Evolutionary conservation across 2,329 filamentous ascomycete species (phyloP).

Genomic region (Dryadomyces quercivorus): DNA sequence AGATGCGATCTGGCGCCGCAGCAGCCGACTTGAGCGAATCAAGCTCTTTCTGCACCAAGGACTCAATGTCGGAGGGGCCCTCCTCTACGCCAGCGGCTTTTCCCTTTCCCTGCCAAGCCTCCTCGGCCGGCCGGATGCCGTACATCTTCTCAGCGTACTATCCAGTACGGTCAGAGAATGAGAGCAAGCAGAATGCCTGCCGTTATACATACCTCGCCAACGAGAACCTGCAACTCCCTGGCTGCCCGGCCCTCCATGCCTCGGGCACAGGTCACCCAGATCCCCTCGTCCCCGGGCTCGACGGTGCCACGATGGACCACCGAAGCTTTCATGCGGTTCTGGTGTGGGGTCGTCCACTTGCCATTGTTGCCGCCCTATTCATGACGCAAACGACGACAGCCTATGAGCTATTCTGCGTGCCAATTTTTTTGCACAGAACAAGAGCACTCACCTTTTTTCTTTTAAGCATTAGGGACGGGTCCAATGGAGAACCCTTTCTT

Average conservation of each 20-base stretch:
- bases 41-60: conserved; percentile 61
- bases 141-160: conserved; percentile 57
- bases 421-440: neutral
- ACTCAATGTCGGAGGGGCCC: conserved; percentile 50
- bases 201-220: conserved; percentile 43
- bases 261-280: conserved; percentile 68
- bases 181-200: neutral
- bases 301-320: conserved; percentile 33
- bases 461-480: conserved; percentile 16
- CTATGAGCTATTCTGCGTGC: neutral
- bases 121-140: conserved; percentile 29
- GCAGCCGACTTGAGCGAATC: conserved; percentile 39
- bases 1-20: conserved; percentile 18
- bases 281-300: conserved; percentile 57
- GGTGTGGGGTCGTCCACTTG: conserved; percentile 50
- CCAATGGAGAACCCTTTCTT: conserved; percentile 21
- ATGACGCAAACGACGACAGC: neutral
- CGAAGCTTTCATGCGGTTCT: conserved; percentile 33
- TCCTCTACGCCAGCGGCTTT: conserved; percentile 8
- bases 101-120: conserved; percentile 10
- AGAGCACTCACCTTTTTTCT: conserved; percentile 23
- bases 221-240: conserved; percentile 52
- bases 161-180: neutral
- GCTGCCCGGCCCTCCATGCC: conserved; percentile 60
- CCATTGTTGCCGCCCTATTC: conserved; percentile 37